Base-by-base conservation (phyloP, 148 eudicot genomes). In the Chenopodium berlandieri region DNA sequence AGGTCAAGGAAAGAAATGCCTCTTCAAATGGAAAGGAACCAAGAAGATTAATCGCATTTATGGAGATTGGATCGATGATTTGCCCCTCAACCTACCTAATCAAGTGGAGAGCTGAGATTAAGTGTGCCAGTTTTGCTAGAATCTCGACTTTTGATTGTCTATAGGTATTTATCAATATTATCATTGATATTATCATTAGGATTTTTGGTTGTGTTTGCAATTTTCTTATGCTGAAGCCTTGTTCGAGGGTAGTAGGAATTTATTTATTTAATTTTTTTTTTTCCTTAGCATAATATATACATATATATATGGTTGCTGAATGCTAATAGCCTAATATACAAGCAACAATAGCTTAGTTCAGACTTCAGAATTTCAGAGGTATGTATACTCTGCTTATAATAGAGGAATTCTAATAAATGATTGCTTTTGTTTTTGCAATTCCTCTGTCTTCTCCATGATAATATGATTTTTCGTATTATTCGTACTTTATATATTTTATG, bases 11-110 rank as follows among this genome's bases (percentile, higher is more conserved):
- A 84, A 83, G 78, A 89, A 89, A 79, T 77, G 86, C 71, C 77
- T 83, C 16, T 73, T 85, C 50, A 92, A 88, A 85, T 92, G 92
- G 97, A 90, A 92, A 52, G 75, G 66, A 44, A 80, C 82, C 23
- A 92, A 87, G 88, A 92, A 92, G 90, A 87, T 92, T 77, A 89
- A 88, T 65, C 80, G 91, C 19, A 94, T 94, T 68, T 94, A 94
- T 83, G 98, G 87, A 14, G 98, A 94, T 75, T 94, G 98, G 98
- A 80, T 92, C 19, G 93, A 92, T 82, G 94, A 89, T 82, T 47
- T 88, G 70, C 92, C 92, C 37, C 86, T 77, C 66, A 80, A 23
- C 78, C 80, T 83, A 78, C 89, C 89, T 66, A 80, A 71, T 79
- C 75, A 86, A 58, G 87, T 86, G 7, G 84, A 75, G 73, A 63